These are phyloP conservation scores for Dalechampia spathulata DNA, from an alignment of 441 rosid species.

Conservation along the genomic window DNA sequence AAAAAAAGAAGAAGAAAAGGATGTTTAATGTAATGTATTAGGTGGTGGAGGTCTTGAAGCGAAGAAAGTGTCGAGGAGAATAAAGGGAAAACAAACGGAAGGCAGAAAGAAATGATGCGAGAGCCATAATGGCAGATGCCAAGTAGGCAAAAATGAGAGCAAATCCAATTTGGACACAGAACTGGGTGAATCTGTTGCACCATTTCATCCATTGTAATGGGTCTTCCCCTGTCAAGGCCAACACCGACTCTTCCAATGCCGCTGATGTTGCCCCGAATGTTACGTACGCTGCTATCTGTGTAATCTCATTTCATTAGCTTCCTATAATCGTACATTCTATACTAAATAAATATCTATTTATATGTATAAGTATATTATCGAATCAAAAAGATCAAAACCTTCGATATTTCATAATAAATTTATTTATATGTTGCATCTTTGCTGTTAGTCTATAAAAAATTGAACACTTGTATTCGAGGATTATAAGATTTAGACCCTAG, in stretches of 20 bases:
- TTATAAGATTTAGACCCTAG: too few species aligned
- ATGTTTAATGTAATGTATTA: too few species aligned
- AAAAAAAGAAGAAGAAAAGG: too few species aligned
- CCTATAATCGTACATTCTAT: too few species aligned
- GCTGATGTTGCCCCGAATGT: slow-evolving; percentile 41
- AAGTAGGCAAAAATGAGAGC: slow-evolving; percentile 31
- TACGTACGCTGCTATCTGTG: slow-evolving; percentile 42
- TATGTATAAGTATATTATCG: too few species aligned
- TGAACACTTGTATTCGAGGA: too few species aligned
- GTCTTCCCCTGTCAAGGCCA: slow-evolving; percentile 38
- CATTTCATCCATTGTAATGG: slow-evolving; percentile 63
- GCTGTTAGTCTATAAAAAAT: too few species aligned
- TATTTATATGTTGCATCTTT: too few species aligned
- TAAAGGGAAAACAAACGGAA: slow-evolving; percentile 61
- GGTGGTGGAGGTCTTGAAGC: slow-evolving; percentile 18
- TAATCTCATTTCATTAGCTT: too few species aligned
- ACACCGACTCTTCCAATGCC: slow-evolving; percentile 31
- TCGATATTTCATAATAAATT: too few species aligned
- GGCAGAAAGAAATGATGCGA: slow-evolving; percentile 44
- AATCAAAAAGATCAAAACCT: too few species aligned
- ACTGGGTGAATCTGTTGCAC: slow-evolving; percentile 55
- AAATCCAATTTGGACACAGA: slow-evolving; percentile 59
- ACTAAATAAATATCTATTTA: too few species aligned
- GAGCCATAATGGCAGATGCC: slow-evolving; percentile 28
- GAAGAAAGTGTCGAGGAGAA: slow-evolving; percentile 40